A percentile compares a stretch with the other conserved stretches of the same genome.
Evolutionary conservation across 2,329 filamentous ascomycete species (phyloP).

Genomic region (Chaetomium strumarium): DNA sequence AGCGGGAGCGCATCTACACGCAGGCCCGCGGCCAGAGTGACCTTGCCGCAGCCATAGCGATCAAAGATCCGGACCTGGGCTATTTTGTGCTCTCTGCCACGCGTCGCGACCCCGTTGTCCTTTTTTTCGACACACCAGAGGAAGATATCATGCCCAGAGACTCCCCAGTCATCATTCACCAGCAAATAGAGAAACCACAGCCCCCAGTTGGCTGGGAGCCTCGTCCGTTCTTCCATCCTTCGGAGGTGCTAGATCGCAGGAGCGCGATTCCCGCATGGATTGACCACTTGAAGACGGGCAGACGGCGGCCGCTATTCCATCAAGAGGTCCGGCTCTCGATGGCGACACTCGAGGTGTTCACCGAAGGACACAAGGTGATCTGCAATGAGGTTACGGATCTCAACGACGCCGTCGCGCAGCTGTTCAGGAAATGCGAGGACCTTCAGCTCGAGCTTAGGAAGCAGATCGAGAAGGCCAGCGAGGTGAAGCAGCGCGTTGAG

Average conservation of each 20-base stretch:
- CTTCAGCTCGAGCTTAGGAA: constrained; percentile 62
- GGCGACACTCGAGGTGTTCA: constrained; percentile 64
- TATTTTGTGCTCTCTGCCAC: constrained; percentile 58
- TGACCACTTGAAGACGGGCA: constrained; percentile 41
- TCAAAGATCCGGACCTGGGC: constrained; percentile 57
- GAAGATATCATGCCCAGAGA: constrained; percentile 38
- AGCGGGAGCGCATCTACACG: constrained; percentile 52
- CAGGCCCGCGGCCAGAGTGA: constrained; percentile 44
- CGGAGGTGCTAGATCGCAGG: constrained; percentile 52
- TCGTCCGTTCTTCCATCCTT: constrained; percentile 61
- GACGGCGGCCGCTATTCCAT: constrained; percentile 43
- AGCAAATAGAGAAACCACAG: constrained; percentile 33
- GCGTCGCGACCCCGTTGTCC: constrained; percentile 49
- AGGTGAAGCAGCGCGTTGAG: constrained; percentile 62
- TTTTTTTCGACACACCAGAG: constrained; percentile 56
- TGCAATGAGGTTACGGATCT: constrained; percentile 63
- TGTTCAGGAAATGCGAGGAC: constrained; percentile 65
- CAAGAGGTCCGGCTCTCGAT: constrained; percentile 66
- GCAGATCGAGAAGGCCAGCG: constrained; percentile 60
- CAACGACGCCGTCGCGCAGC: constrained; percentile 63
- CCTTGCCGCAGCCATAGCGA: constrained; percentile 47
- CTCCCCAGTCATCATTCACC: constrained; percentile 38
- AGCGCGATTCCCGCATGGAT: constrained; percentile 46
- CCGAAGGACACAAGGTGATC: constrained; percentile 65
- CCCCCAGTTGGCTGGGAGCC: constrained; percentile 53